Evolutionary conservation across 768 basidiomycete species (phyloP).

Genomic region (Lentinula edodes): DNA sequence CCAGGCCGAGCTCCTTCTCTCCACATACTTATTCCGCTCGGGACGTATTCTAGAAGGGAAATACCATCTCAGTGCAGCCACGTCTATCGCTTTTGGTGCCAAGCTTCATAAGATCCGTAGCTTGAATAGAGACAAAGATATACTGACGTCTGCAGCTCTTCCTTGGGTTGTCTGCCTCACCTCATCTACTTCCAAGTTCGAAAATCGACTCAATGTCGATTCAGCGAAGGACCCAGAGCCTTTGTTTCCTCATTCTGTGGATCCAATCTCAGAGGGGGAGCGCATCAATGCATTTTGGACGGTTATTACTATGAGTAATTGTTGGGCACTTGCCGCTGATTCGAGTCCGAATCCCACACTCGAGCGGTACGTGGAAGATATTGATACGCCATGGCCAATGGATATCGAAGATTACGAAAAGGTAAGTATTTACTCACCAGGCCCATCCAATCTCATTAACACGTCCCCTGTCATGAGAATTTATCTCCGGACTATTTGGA

Average conservation of each 20-base stretch:
- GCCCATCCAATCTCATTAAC: neutral
- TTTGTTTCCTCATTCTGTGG: constrained; percentile 11
- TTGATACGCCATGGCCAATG: constrained; percentile 9
- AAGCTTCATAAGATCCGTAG: constrained; percentile 27
- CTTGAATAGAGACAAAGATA: neutral
- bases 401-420: constrained; percentile 3
- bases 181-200: constrained; percentile 13
- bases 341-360: neutral
- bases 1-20: constrained; percentile 35
- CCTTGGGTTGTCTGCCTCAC: neutral
- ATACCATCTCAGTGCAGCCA: constrained; percentile 32
- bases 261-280: constrained; percentile 21
- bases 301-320: constrained; percentile 25
- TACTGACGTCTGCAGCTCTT: neutral
- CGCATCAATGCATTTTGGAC: constrained; percentile 38
- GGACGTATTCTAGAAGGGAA: constrained; percentile 36
- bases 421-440: neutral
- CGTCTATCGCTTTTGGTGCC: constrained; percentile 20
- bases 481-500: neutral
- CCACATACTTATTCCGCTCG: constrained; percentile 35
- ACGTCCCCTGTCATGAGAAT: neutral
- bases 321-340: constrained; percentile 24
- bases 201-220: constrained; percentile 26
- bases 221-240: neutral
- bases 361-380: neutral